Evolutionary conservation across 2,329 filamentous ascomycete genomes (phyloP), one percentile per base, ranked within the genome.

Genomic region (Neopestalotiopsis sp.): DNA sequence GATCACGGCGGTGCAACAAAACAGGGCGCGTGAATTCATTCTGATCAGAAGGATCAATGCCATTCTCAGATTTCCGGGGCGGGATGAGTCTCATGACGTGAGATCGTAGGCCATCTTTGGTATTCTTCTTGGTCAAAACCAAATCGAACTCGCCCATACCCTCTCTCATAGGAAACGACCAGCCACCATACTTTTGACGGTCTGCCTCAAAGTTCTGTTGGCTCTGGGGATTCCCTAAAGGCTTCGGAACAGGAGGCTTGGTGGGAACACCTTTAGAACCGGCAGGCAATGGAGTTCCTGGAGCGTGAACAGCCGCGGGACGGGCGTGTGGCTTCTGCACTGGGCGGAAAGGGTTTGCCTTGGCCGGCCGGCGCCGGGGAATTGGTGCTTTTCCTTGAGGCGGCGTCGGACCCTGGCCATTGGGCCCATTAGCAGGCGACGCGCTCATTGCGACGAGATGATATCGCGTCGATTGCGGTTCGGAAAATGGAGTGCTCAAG

Each of bases 11-110:
- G 78, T 98, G 95, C 49, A 99, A 84, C 49, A 94, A 91, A 40
- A 98, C 93, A 0, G 96, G 96, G 34, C 94, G 90, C 20, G 93
- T 92, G 77, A 98, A 99, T 65, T 97, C 90, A 5, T 90, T 85
- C 73, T 95, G 91, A 73, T 91, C 83, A 32, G 84, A 85, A 2
- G 89, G 88, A 76, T 98, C 91, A 70, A 94, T 77, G 52, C 70
- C 85, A 71, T 84, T 84, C 24, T 78, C 79, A 10, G 74, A 90
- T 90, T 65, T 87, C 84, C 71, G 92, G 86, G 68, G 82, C 78
- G 74, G 74, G 5, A 76, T 73, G 68, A 99, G 90, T 74, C 93
- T 91, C 85, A 97, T 95, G 71, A 97, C 89, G 78, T 99, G 96
- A 76, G 94, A 91, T 63, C 95, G 92, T 69, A 97, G 83, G 5